Evolutionary conservation across 306 rosid species (phyloP).

Genomic region (Prunus dulcis): DNA sequence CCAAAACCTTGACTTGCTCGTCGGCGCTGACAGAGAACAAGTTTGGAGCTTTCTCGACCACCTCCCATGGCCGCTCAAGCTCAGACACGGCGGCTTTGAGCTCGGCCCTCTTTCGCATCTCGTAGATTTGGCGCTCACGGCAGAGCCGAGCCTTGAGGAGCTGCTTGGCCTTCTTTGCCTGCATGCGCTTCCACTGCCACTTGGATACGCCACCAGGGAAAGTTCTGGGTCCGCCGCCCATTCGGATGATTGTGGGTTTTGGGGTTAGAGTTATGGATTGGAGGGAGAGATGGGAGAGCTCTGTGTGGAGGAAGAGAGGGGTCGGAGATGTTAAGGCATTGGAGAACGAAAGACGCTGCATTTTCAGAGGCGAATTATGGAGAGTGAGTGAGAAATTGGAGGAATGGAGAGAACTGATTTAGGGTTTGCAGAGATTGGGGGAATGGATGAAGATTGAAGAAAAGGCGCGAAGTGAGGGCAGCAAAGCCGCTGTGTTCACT

Average conservation of each 20-base stretch:
- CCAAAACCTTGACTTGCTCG: slow-evolving; percentile 86
- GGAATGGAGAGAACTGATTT: background rate
- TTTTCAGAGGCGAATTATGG: background rate
- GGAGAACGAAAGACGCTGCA: slow-evolving; percentile 39
- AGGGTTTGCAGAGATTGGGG: background rate
- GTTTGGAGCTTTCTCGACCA: slow-evolving; percentile 64
- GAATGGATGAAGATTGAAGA: background rate
- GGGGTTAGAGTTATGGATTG: slow-evolving; percentile 12
- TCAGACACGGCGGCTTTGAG: slow-evolving; percentile 83
- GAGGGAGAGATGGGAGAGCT: slow-evolving; percentile 22
- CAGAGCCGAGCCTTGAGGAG: slow-evolving; percentile 75
- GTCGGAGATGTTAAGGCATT: slow-evolving; percentile 28
- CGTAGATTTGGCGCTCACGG: slow-evolving; percentile 89
- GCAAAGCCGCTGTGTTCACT: background rate
- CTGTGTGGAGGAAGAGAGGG: slow-evolving; percentile 31
- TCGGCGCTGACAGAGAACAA: slow-evolving; percentile 74
- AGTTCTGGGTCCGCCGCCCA: slow-evolving; percentile 99
- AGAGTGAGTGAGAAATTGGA: background rate
- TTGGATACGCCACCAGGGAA: slow-evolving; percentile 91
- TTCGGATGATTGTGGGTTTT: slow-evolving; percentile 53
- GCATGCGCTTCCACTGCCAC: slow-evolving; percentile 99
- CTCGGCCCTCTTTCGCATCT: slow-evolving; percentile 96
- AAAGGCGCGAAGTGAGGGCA: background rate
- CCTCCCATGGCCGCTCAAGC: slow-evolving; percentile 94
- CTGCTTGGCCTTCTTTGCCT: slow-evolving; percentile 79